A percentile compares a stretch with the other conserved stretches of the same genome.
Evolutionary conservation across 1,284 basidiomycete species (phyloP).

Genomic region (Heliocybe sulcata): DNA sequence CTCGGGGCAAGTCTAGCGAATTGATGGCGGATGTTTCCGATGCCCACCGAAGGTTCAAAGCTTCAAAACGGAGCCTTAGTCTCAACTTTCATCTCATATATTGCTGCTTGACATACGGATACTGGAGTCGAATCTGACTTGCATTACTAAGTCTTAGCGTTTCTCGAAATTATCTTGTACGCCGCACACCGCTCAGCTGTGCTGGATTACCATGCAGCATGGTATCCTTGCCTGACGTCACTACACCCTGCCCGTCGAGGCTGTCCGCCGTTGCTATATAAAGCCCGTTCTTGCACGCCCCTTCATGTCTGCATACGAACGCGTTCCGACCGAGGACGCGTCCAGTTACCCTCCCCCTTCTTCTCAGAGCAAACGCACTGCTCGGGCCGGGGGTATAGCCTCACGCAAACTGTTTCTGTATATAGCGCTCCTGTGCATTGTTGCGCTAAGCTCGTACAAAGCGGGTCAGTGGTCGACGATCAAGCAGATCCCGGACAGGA

Average conservation of each 20-base stretch:
- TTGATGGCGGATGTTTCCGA: too few relatives aligned
- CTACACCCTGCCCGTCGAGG: neutral
- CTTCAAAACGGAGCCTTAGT: too few relatives aligned
- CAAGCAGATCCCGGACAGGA: constrained; percentile 7
- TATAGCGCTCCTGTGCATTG: constrained; percentile 24
- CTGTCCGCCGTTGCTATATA: neutral
- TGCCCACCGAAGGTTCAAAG: too few relatives aligned
- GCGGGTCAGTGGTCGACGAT: constrained; percentile 34
- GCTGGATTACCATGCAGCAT: neutral
- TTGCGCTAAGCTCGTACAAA: constrained; percentile 36
- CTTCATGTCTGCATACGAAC: neutral
- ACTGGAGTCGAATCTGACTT: too few relatives aligned
- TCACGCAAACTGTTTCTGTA: neutral
- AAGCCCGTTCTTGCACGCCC: neutral
- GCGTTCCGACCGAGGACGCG: neutral
- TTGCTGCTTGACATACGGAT: too few relatives aligned
- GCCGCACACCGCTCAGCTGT: too few relatives aligned
- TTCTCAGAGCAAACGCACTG: neutral
- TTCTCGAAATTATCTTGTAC: too few relatives aligned
- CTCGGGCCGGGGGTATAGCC: neutral
- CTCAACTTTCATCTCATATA: too few relatives aligned
- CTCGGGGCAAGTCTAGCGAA: too few relatives aligned
- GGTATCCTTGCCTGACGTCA: neutral
- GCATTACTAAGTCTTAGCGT: too few relatives aligned
- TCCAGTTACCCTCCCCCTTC: neutral